Evolutionary conservation across 2,329 filamentous ascomycete species (phyloP).

Genomic region (Chrysoporthe deuterocubensis): DNA sequence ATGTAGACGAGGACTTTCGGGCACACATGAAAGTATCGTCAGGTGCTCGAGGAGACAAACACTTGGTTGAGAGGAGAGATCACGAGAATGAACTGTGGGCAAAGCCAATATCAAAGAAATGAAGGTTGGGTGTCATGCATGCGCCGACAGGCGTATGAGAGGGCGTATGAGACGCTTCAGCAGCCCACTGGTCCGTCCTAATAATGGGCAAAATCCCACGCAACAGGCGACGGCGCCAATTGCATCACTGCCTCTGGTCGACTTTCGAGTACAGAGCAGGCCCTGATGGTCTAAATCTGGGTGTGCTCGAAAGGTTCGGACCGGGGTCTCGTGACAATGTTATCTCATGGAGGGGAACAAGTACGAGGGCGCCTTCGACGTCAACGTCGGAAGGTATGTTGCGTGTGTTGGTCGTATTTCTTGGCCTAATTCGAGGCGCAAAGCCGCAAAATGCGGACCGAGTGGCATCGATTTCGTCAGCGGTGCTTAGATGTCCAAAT

Average conservation of each 20-base stretch:
- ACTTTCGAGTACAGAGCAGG: neutral
- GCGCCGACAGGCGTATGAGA: constrained; percentile 1
- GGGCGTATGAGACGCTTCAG: neutral
- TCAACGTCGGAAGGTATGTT: constrained; percentile 4
- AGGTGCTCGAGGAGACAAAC: neutral
- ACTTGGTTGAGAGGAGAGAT: neutral
- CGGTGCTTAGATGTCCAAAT: neutral
- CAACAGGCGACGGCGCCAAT: neutral
- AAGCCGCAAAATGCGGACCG: neutral
- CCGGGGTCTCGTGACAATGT: neutral
- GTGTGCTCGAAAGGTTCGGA: no score
- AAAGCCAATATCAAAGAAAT: constrained; percentile 4
- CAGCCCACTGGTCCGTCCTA: neutral
- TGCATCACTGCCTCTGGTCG: neutral
- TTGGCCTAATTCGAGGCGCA: neutral
- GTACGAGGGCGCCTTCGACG: constrained; percentile 8
- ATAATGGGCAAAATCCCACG: neutral
- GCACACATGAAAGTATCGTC: no score
- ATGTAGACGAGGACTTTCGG: no score
- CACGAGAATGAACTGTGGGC: neutral
- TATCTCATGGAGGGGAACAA: neutral
- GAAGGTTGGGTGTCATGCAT: constrained; percentile 5
- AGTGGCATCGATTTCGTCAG: constrained; percentile 2
- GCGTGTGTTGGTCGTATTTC: neutral
- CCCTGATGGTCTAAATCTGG: neutral